Conservation (phyloP, 176 grass and related monocot genomes). For the Triticum aestivum region IWGSC_CS_RefSeq_v2.1 NC_057797.1:606478526-606479025, state of each 20-base stretch:
- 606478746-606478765: not conserved
- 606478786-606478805: not conserved
- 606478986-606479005: not conserved
- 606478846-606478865: not conserved
- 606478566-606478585: slow-evolving; percentile 8
- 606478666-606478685: not conserved
- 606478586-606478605: not conserved
- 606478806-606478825: not conserved
- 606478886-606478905: not conserved
- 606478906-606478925: not conserved
- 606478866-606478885: not conserved
- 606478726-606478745: not conserved
- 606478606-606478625: not conserved
- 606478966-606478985: not conserved
- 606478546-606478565: not conserved
- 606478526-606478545: not conserved
- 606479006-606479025: not conserved
- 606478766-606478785: not conserved
- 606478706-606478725: not conserved
- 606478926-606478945: not conserved
- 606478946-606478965: not conserved
- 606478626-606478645: slow-evolving; percentile 1
- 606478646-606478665: not conserved
- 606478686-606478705: not conserved
- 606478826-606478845: not conserved